Evolutionary conservation across 139 green algal genomes (phyloP).

Genomic region (Haematococcus lacustris): DNA sequence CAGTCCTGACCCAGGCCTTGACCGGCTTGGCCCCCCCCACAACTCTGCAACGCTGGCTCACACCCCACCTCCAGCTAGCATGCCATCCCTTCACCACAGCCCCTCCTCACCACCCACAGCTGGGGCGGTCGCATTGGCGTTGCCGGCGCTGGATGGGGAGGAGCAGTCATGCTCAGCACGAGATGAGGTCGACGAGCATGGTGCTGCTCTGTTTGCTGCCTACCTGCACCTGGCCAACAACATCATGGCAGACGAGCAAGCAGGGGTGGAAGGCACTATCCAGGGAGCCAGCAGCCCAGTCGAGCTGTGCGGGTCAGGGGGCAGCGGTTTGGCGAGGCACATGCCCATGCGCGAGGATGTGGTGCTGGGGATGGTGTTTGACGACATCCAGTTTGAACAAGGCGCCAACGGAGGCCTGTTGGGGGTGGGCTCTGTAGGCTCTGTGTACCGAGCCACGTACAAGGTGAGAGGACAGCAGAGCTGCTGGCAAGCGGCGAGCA

Average conservation of each 20-base stretch:
- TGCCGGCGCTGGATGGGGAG: background rate
- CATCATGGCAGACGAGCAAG: background rate
- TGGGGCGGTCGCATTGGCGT: background rate
- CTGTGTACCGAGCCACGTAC: conserved; percentile 49
- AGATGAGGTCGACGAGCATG: no score
- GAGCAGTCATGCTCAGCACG: no score
- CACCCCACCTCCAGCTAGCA: background rate
- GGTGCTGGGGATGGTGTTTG: conserved; percentile 8
- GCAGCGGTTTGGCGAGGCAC: background rate
- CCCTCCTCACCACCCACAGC: background rate
- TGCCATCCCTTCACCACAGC: background rate
- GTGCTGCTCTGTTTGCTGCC: background rate
- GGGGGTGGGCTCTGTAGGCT: conserved; percentile 62
- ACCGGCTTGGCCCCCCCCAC: background rate
- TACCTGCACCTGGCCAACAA: conserved; percentile 5
- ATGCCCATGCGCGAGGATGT: conserved; percentile 9
- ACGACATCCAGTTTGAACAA: conserved; percentile 15
- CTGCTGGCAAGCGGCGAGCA: background rate
- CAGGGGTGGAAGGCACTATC: background rate
- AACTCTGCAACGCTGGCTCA: background rate
- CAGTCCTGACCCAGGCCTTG: background rate
- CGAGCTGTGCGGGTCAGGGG: background rate
- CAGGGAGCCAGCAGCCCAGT: background rate
- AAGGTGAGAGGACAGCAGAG: conserved; percentile 15
- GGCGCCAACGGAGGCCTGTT: conserved; percentile 15